phyloP scores from a whole-genome alignment of 129 eudicot species.

The Artemisia tridentata region DNA sequence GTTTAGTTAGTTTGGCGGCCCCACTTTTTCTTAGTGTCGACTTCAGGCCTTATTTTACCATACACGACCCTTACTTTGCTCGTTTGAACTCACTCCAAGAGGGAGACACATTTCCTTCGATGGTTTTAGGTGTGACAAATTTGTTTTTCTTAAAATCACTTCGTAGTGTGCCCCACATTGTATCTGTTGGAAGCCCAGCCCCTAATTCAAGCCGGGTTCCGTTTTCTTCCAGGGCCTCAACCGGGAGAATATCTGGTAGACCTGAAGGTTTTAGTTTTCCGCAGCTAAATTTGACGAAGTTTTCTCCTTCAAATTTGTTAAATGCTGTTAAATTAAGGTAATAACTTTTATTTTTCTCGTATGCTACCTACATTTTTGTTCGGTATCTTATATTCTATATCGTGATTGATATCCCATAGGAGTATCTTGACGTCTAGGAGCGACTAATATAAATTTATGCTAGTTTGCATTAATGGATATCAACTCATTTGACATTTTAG shows the following conservation, averaged over 20 bases:
- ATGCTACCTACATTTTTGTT: background rate
- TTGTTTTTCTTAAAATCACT: constrained; percentile 85
- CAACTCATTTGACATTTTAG: no score
- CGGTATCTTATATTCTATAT: background rate
- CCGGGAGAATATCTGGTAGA: constrained; percentile 45
- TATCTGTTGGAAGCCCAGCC: constrained; percentile 84
- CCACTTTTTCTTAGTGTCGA: constrained; percentile 89
- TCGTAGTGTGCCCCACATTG: constrained; percentile 69
- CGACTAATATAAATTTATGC: no score
- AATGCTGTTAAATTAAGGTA: constrained; percentile 83
- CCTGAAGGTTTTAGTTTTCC: constrained; percentile 52
- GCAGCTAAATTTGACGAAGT: constrained; percentile 64
- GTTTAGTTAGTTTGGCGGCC: constrained; percentile 81
- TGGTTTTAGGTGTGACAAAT: constrained; percentile 90
- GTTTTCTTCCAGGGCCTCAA: constrained; percentile 49
- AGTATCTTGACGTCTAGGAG: no score
- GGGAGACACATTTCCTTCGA: constrained; percentile 75
- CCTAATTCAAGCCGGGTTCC: constrained; percentile 54
- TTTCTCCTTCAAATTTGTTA: no score
- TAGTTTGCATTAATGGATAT: no score
- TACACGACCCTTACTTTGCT: constrained; percentile 82
- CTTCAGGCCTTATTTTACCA: constrained; percentile 95
- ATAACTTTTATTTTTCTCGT: background rate
- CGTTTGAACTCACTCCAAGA: constrained; percentile 70
- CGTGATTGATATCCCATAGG: background rate